Evolutionary conservation across 2,329 filamentous ascomycete genomes (phyloP), one percentile per base, ranked within the genome.

Genomic region (Bisporella sp.): DNA sequence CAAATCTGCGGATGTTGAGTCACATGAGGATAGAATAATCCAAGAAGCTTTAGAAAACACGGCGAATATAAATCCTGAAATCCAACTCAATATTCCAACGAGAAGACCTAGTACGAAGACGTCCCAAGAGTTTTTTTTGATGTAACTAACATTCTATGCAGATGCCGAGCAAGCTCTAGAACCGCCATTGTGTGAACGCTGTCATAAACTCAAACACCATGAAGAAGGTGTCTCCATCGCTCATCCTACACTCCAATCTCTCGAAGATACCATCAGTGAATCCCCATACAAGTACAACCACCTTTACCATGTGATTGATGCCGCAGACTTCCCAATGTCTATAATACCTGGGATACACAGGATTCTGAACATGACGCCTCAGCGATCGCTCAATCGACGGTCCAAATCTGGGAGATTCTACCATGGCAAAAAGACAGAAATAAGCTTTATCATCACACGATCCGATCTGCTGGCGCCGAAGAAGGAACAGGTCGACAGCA

Each of bases 311-410:
- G 77, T 99, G 30, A 73, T 99, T 28, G 93, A 99, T 64, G 92
- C 93, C 3, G 93, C 91, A 53, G 93, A 99, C 68, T 97, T 99
- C 57, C 93, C 93, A 21, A 87, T 99, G 79, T 96, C 93, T 1
- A 71, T 99, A 11, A 75, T 97, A 4, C 88, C 89, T 1, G 81
- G 83, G 42, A 78, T 99, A 7, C 79, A 86, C 53, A 73, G 79
- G 6, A 73, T 89, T 1, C 74, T 96, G 1, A 75, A 83, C 33
- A 73, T 90, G 7, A 84, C 88, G 53, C 82, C 84, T 6, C 74
- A 93, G 48, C 84, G 92, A 50, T 86, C 87, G 1, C 79, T 80
- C 54, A 97, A 96, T 63, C 82, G 92, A 46, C 81, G 92, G 46
- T 84, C 89, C 1, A 82, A 81, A 49, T 72, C 76, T 5, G 76